A percentile compares a stretch with the other conserved stretches of the same genome.
Evolutionary conservation across 1,139 yeast genomes (phyloP).

Genomic region (Scheffersomyces parashehatae): DNA sequence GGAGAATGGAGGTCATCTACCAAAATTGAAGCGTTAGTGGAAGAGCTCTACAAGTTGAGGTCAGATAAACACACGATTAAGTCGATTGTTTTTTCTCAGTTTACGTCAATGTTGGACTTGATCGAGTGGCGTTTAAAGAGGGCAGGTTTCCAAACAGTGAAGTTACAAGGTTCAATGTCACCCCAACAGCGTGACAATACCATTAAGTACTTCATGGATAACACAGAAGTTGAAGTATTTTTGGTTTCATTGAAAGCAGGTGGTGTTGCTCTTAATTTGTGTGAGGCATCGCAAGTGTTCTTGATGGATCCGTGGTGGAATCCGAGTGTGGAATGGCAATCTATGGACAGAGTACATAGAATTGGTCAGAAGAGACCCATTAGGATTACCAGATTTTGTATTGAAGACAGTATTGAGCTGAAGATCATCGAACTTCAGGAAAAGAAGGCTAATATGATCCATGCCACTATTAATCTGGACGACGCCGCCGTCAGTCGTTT

Average conservation of each 20-base stretch:
- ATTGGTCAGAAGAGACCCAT: slow-evolving; percentile 96
- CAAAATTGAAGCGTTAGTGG: slow-evolving; percentile 93
- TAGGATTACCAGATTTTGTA: slow-evolving; percentile 86
- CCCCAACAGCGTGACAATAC: slow-evolving; percentile 93
- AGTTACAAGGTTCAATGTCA: slow-evolving; percentile 94
- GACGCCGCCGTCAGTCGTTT: slow-evolving; percentile 84
- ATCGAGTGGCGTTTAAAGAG: slow-evolving; percentile 93
- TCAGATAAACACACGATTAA: slow-evolving; percentile 88
- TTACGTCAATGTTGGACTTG: slow-evolving; percentile 92
- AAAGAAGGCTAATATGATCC: slow-evolving; percentile 96
- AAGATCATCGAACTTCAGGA: slow-evolving; percentile 94
- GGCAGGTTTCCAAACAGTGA: slow-evolving; percentile 93
- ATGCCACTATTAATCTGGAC: slow-evolving; percentile 91
- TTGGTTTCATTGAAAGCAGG: slow-evolving; percentile 96
- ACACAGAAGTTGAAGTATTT: slow-evolving; percentile 88
- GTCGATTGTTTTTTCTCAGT: slow-evolving; percentile 94
- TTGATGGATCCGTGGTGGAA: slow-evolving; percentile 99
- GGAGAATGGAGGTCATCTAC: slow-evolving; percentile 91
- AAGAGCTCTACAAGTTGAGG: slow-evolving; percentile 82
- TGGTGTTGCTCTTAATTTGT: slow-evolving; percentile 93
- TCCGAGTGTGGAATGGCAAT: slow-evolving; percentile 97
- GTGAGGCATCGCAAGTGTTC: slow-evolving; percentile 96
- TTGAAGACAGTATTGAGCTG: slow-evolving; percentile 95
- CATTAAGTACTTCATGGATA: slow-evolving; percentile 87
- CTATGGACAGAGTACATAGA: slow-evolving; percentile 97